A percentile compares a stretch with the other conserved stretches of the same genome.
These are phyloP conservation scores for Pisolithus marmoratus DNA, from an alignment of 768 basidiomycete species.

Conservation along the genomic window DNA sequence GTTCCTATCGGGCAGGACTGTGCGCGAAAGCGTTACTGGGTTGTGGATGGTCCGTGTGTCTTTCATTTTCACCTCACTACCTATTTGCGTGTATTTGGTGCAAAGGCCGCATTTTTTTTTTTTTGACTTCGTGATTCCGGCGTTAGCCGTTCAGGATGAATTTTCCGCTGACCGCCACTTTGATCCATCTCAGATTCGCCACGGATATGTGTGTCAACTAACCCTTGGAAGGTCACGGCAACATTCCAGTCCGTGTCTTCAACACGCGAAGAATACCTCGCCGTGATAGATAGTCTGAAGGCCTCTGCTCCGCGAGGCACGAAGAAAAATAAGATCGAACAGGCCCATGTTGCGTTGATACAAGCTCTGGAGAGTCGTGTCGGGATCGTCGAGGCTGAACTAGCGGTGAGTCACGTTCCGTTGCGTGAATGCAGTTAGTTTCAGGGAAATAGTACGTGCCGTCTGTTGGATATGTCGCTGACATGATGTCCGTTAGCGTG, in stretches of 20 bases:
- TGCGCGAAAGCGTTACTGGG: constrained; percentile 77
- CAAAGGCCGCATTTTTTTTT: constrained; percentile 40
- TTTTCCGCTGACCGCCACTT: constrained; percentile 28
- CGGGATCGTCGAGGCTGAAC: constrained; percentile 61
- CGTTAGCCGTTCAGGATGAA: constrained; percentile 30
- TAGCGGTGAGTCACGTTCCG: constrained; percentile 49
- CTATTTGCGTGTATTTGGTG: constrained; percentile 75
- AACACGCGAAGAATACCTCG: constrained; percentile 68
- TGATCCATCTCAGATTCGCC: constrained; percentile 64
- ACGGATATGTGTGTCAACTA: constrained; percentile 76
- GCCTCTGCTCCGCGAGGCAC: constrained; percentile 37
- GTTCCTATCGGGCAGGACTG: constrained; percentile 74
- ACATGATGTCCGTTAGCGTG: constrained; percentile 44
- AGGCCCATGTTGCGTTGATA: constrained; percentile 57
- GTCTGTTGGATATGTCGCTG: constrained; percentile 15
- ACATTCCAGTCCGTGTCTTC: constrained; percentile 69
- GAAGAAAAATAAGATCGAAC: constrained; percentile 55
- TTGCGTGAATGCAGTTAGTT: constrained; percentile 7
- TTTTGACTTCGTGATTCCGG: constrained; percentile 37
- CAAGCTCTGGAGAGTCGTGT: constrained; percentile 57
- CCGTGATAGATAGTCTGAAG: constrained; percentile 57
- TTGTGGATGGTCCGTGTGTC: constrained; percentile 79
- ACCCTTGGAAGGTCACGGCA: constrained; percentile 85
- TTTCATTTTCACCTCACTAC: constrained; percentile 29
- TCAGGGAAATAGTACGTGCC: constrained; percentile 6